Evolutionary conservation across 495 filamentous ascomycete species (phyloP).

Genomic region (Cladorrhinum samala): DNA sequence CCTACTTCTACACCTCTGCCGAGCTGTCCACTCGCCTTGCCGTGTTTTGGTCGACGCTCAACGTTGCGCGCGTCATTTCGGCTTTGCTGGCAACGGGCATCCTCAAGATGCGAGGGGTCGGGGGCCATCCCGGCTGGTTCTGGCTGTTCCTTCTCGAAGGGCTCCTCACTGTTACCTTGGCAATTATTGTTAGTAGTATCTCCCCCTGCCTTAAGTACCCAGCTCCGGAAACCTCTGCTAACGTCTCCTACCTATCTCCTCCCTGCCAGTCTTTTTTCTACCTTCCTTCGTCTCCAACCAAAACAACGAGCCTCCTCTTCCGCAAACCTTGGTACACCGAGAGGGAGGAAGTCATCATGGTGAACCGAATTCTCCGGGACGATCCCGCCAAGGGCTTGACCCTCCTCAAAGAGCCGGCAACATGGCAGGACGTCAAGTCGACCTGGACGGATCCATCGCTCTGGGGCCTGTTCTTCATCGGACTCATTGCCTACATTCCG

Average conservation of each 20-base stretch:
- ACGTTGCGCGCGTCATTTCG: constrained; percentile 45
- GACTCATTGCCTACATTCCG: constrained; percentile 53
- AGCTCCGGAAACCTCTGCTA: constrained; percentile 20
- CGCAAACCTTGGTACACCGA: constrained; percentile 46
- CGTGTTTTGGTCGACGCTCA: constrained; percentile 54
- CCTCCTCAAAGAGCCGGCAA: constrained; percentile 38
- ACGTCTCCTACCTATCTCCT: too few relatives aligned
- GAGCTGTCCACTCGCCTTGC: constrained; percentile 54
- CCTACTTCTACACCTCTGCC: constrained; percentile 64
- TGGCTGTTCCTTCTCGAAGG: constrained; percentile 55
- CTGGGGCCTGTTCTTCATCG: constrained; percentile 63
- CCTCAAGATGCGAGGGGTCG: constrained; percentile 44
- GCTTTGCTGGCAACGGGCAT: constrained; percentile 49
- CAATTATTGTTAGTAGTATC: constrained; percentile 1
- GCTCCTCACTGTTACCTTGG: constrained; percentile 37
- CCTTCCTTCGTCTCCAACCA: constrained; percentile 49
- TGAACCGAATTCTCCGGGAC: constrained; percentile 67
- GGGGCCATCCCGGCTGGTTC: constrained; percentile 53
- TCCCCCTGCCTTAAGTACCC: not conserved
- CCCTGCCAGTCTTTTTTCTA: constrained; percentile 48
- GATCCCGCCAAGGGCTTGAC: constrained; percentile 55
- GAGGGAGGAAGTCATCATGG: constrained; percentile 55
- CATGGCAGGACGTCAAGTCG: constrained; percentile 53
- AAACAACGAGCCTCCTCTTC: constrained; percentile 45
- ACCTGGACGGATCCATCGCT: constrained; percentile 60